Percentiles rank a stretch among this genome's conserved stretches.
These are phyloP conservation scores for Gnaphalium uliginosum DNA, from an alignment of 129 eudicot genomes.

Conservation along the genomic window DNA sequence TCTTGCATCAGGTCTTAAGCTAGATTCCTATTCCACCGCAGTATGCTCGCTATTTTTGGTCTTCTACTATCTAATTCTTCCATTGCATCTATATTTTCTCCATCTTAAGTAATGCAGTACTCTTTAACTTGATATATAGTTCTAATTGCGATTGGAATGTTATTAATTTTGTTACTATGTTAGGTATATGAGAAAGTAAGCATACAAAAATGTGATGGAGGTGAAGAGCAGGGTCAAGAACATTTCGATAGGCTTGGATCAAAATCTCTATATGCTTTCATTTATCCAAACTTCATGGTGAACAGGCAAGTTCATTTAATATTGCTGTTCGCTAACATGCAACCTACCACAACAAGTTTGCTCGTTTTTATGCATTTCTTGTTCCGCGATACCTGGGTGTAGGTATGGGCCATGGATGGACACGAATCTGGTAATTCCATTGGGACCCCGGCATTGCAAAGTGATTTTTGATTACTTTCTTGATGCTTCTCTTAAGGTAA, in stretches of 20 bases:
- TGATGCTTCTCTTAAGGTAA: constrained; percentile 71
- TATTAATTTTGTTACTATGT: not conserved
- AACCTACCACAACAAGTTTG: too few species aligned
- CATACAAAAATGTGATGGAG: constrained; percentile 76
- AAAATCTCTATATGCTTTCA: constrained; percentile 79
- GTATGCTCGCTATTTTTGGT: constrained; percentile 44
- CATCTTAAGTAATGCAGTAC: not conserved
- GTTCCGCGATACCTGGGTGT: not conserved
- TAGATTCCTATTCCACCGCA: constrained; percentile 73
- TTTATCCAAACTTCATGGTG: constrained; percentile 94
- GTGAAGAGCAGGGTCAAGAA: constrained; percentile 31
- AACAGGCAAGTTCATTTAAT: constrained; percentile 52
- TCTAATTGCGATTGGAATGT: not conserved
- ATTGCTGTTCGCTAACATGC: not conserved
- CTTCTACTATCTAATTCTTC: not conserved
- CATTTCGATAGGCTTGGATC: constrained; percentile 75
- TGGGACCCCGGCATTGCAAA: constrained; percentile 80
- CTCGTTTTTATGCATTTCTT: not conserved
- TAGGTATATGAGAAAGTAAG: constrained; percentile 89
- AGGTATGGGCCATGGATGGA: constrained; percentile 99
- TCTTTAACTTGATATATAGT: not conserved
- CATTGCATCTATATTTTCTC: not conserved
- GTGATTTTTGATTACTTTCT: constrained; percentile 91
- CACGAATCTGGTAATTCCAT: constrained; percentile 81
- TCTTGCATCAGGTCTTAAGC: constrained; percentile 87